Evolutionary conservation across 306 rosid genomes (phyloP).

Genomic region (Prinsepia uniflora): DNA sequence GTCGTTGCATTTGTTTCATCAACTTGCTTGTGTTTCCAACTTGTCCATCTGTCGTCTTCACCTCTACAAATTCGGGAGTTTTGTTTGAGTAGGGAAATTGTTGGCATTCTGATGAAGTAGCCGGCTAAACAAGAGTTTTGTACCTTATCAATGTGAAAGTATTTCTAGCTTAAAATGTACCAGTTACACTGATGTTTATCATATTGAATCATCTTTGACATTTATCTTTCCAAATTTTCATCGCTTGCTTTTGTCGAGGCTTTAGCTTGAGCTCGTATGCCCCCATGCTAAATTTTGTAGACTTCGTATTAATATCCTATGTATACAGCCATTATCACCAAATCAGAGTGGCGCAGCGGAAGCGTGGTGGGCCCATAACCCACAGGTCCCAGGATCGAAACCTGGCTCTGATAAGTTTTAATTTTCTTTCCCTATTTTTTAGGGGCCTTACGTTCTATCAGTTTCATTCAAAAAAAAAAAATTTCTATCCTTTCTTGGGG

Average conservation of each 20-base stretch:
- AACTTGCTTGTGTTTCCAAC: conserved; percentile 15
- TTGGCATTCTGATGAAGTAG: conserved; percentile 20
- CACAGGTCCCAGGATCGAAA: conserved; percentile 54
- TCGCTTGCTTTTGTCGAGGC: no score
- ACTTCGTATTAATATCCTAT: not conserved
- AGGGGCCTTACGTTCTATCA: no score
- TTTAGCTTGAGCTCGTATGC: no score
- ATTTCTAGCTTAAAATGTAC: conserved; percentile 5
- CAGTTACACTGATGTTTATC: not conserved
- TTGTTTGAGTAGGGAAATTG: not conserved
- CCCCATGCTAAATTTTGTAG: no score
- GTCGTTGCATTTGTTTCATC: conserved; percentile 4
- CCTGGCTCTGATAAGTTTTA: conserved; percentile 29
- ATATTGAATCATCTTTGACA: not conserved
- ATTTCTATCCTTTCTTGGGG: not conserved
- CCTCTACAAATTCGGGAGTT: not conserved
- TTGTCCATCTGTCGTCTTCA: not conserved
- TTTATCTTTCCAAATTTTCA: not conserved
- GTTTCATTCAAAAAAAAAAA: no score
- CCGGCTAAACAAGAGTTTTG: not conserved
- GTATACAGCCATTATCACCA: not conserved
- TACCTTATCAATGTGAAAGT: not conserved
- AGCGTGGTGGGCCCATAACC: conserved; percentile 49
- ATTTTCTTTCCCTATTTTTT: no score
- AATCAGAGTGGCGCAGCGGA: conserved; percentile 52